A percentile compares a stretch with the other conserved stretches of the same genome.
These are phyloP conservation scores for Aureobasidium sp. DNA, from an alignment of 2,329 filamentous ascomycete genomes.

Conservation along the genomic window DNA sequence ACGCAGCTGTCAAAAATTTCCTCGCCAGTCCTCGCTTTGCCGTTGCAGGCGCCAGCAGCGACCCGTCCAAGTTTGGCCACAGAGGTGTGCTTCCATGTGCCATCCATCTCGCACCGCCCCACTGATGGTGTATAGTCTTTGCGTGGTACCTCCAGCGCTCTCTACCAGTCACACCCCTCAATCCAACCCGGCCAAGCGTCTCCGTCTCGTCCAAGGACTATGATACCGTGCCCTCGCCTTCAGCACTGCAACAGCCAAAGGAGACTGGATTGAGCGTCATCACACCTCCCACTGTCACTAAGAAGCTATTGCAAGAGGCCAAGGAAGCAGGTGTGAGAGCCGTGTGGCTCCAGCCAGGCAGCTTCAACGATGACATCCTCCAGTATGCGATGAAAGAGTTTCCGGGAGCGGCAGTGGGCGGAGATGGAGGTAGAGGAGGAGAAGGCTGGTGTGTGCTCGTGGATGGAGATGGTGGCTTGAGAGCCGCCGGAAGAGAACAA, in stretches of 20 bases:
- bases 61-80: conserved; percentile 79
- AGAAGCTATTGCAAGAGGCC: conserved; percentile 68
- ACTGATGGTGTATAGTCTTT: conserved; percentile 55
- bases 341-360: conserved; percentile 88
- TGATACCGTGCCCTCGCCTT: conserved; percentile 58
- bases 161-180: conserved; percentile 75
- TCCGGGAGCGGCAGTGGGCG: conserved; percentile 58
- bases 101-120: not conserved
- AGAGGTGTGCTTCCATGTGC: conserved; percentile 52
- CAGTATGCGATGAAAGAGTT: conserved; percentile 64
- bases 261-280: conserved; percentile 78
- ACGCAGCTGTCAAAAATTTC: conserved; percentile 67
- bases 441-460: conserved; percentile 87
- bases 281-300: conserved; percentile 74
- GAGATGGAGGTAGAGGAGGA: conserved; percentile 56
- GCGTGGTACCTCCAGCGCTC: conserved; percentile 76
- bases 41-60: conserved; percentile 82
- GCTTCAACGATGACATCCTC: conserved; percentile 70
- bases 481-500: conserved; percentile 44
- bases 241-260: conserved; percentile 56
- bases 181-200: conserved; percentile 63
- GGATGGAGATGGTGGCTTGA: conserved; percentile 64
- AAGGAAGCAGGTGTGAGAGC: conserved; percentile 63
- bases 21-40: conserved; percentile 75
- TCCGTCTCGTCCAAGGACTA: conserved; percentile 54